Conservation (phyloP, 371 early-diverging fungal genomes). For the Dichotomocladium elegans region DNA sequence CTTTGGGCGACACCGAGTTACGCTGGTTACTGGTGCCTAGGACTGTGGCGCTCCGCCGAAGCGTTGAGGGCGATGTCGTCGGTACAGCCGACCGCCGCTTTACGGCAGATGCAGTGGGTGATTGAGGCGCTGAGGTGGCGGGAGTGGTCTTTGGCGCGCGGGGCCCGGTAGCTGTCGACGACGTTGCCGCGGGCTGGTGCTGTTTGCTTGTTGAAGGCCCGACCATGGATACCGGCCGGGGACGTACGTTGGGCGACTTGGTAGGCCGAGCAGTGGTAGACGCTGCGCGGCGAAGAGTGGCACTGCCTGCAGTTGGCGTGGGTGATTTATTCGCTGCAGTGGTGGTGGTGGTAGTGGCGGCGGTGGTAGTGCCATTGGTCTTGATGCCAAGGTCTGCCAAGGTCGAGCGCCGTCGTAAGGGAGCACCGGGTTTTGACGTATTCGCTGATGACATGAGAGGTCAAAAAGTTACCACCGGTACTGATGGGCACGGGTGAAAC, state of each 20-base stretch:
- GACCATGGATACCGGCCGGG: constrained; percentile 14
- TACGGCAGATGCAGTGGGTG: constrained; percentile 12
- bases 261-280: constrained; percentile 8
- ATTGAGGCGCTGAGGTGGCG: constrained; percentile 6
- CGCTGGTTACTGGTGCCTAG: constrained; percentile 1
- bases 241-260: constrained; percentile 9
- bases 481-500: too few relatives aligned
- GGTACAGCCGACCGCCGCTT: constrained; percentile 29
- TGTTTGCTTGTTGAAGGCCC: constrained; percentile 9
- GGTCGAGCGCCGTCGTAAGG: constrained; percentile 25
- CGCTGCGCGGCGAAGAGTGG: constrained; percentile 5
- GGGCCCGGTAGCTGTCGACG: constrained; percentile 3
- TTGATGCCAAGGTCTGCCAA: constrained; percentile 39
- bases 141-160: too few relatives aligned
- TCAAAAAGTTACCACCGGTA: too few relatives aligned
- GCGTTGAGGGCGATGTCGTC: constrained; percentile 6
- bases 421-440: too few relatives aligned
- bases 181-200: constrained; percentile 19
- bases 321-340: constrained; percentile 12
- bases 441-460: too few relatives aligned
- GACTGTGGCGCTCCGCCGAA: neutral
- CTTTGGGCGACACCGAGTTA: constrained; percentile 12
- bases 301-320: constrained; percentile 3
- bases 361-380: constrained; percentile 11
- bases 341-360: constrained; percentile 11